These are phyloP conservation scores for Rhizopus sp. DNA, from an alignment of 371 early-diverging fungal genomes.

Conservation along the genomic window DNA sequence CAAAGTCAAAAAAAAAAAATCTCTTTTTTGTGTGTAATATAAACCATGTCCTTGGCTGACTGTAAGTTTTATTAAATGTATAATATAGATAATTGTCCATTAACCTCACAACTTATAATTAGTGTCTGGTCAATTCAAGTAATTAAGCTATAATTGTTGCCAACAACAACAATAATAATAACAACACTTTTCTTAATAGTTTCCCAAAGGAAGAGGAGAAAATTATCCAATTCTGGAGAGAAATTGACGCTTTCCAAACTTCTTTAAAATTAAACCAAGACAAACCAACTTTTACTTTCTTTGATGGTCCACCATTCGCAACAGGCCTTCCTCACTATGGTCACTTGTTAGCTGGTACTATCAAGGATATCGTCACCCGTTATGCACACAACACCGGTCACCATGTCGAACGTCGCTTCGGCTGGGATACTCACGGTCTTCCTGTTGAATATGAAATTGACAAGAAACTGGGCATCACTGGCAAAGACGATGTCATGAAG, in stretches of 20 bases:
- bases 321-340: conserved; percentile 99
- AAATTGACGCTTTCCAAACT: conserved; percentile 97
- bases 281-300: conserved; percentile 90
- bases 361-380: conserved; percentile 99
- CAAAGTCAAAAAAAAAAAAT: background rate
- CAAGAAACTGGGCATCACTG: conserved; percentile 94
- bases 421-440: conserved; percentile 99
- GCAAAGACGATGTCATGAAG: conserved; percentile 89
- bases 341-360: conserved; percentile 99
- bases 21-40: conserved; percentile 16
- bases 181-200: conserved; percentile 42
- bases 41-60: conserved; percentile 48
- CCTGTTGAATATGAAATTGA: conserved; percentile 99
- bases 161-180: conserved; percentile 4
- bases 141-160: conserved; percentile 16
- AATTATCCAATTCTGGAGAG: conserved; percentile 95
- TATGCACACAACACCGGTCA: conserved; percentile 98
- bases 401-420: conserved; percentile 98
- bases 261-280: conserved; percentile 93
- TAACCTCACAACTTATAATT: background rate
- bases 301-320: conserved; percentile 99
- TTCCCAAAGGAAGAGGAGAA: conserved; percentile 97
- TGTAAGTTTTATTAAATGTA: conserved; percentile 28
- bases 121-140: conserved; percentile 61
- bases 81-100: background rate